These are phyloP conservation scores for Pyrenopolyporus hunteri DNA, from an alignment of 495 filamentous ascomycete genomes.

Conservation along the genomic window DNA sequence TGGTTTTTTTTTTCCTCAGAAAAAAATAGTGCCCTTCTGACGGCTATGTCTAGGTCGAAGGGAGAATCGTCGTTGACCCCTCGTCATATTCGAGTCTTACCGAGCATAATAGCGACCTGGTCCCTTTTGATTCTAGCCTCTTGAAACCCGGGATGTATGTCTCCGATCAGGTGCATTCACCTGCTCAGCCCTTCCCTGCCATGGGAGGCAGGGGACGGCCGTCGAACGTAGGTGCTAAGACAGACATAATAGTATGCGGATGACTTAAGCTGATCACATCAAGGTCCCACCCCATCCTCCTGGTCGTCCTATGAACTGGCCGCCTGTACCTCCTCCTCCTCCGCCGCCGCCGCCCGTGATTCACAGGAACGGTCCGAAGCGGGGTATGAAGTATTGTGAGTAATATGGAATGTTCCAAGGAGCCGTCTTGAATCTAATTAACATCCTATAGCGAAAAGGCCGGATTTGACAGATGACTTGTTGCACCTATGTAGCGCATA, in stretches of 20 bases:
- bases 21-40: not conserved
- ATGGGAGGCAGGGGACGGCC: too few relatives aligned
- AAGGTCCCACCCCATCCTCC: not conserved
- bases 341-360: not conserved
- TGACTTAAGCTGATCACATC: not conserved
- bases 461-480: slow-evolving; percentile 50
- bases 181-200: not conserved
- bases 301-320: too few relatives aligned
- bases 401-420: not conserved
- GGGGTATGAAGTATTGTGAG: not conserved
- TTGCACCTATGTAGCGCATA: slow-evolving; percentile 49
- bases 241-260: not conserved
- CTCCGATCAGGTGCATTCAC: slow-evolving; percentile 11
- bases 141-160: slow-evolving; percentile 24
- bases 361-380: not conserved
- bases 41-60: slow-evolving; percentile 21
- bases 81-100: slow-evolving; percentile 25
- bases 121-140: slow-evolving; percentile 5
- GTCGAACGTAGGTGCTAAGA: not conserved
- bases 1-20: too few relatives aligned
- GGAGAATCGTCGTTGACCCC: slow-evolving; percentile 36
- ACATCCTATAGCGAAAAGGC: slow-evolving; percentile 10
- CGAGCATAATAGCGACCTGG: slow-evolving; percentile 1
- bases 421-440: not conserved
- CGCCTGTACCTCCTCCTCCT: not conserved